Evolutionary conservation across 2,329 filamentous ascomycete species (phyloP), one percentile per base, ranked within the genome.

Genomic region (Ophiostoma himal-ulmi): DNA sequence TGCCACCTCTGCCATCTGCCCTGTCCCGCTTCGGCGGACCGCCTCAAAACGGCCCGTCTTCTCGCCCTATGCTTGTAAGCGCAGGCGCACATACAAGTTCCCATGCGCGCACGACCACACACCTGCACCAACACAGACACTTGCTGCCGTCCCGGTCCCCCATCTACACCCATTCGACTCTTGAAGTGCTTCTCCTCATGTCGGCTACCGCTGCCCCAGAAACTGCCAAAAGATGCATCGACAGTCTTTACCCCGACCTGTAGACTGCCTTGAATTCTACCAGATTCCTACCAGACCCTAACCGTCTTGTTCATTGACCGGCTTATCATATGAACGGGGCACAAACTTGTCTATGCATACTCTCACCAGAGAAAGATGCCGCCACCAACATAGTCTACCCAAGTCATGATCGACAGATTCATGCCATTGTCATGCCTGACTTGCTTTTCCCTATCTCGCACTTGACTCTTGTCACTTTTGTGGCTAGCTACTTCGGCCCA

Each of bases 91-190:
- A 52, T 48, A 62, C 60, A 37, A 22, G n/a, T 65, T 70, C 44
- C 65, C 66, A 68, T 68, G 65, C 14, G 66, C 69, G 69, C 69
- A 65, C 69, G 57, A 70, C 57, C 69, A 26, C 62, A 14, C n/a
- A 39, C 5, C 67, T 66, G 37, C 67, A 62, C 17, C 60, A 41
- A 48, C 62, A 68, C 36, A 34, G 54, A 67, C 62, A 66, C 57
- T 30, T 37, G 26, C 34, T 69, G 17, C 34, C 37, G n/a, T 57
- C 52, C 52, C 52, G 52, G 52, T 7, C 52, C 6, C 41, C 17
- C 57, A 13, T 10, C 22, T 68, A 39, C 39, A 4, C 20, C 26
- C 22, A 65, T 54, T 71, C 34, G 57, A 67, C 57, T 20, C 5
- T 8, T 26, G 13, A 30, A 26, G n/a, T 68, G 14, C 57, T 17